Conservation (phyloP, 1,284 basidiomycete genomes). For the Papiliotrema flavescens region DNA sequence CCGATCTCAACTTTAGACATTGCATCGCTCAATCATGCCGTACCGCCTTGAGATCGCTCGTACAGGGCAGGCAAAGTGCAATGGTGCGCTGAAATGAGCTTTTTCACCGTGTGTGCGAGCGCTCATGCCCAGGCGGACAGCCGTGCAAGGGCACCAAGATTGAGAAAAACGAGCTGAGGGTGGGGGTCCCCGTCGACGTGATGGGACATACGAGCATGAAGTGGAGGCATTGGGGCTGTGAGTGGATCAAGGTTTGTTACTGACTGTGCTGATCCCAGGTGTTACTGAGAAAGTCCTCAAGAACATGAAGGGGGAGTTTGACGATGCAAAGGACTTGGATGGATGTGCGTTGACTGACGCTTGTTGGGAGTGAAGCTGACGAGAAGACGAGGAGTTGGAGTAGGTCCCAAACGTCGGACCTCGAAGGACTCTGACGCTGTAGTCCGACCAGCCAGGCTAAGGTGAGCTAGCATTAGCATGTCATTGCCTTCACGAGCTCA, state of each 20-base stretch:
- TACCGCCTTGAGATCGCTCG: slow-evolving; percentile 65
- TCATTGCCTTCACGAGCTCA: not conserved
- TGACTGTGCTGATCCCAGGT: slow-evolving; percentile 53
- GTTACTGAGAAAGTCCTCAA: slow-evolving; percentile 63
- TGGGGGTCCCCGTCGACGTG: slow-evolving; percentile 74
- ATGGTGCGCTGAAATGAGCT: slow-evolving; percentile 55
- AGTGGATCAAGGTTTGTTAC: slow-evolving; percentile 17
- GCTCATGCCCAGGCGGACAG: slow-evolving; percentile 59
- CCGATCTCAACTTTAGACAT: too few relatives aligned
- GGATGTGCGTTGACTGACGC: slow-evolving; percentile 31
- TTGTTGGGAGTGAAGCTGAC: not conserved
- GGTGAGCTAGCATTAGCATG: slow-evolving; percentile 1
- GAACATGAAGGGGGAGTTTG: slow-evolving; percentile 67
- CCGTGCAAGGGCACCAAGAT: slow-evolving; percentile 76
- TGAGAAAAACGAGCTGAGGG: slow-evolving; percentile 65
- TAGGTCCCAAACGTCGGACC: not conserved
- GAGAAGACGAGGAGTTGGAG: not conserved
- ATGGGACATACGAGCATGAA: slow-evolving; percentile 66
- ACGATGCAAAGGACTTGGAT: slow-evolving; percentile 55
- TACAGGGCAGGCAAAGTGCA: slow-evolving; percentile 68
- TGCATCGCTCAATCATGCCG: slow-evolving; percentile 17
- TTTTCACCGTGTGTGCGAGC: not conserved
- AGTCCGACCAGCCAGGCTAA: slow-evolving; percentile 52
- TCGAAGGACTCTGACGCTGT: slow-evolving; percentile 11
- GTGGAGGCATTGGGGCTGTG: slow-evolving; percentile 47